Base-by-base conservation (phyloP, 2,329 filamentous ascomycete species). In the Alternaria brassicicola region DNA sequence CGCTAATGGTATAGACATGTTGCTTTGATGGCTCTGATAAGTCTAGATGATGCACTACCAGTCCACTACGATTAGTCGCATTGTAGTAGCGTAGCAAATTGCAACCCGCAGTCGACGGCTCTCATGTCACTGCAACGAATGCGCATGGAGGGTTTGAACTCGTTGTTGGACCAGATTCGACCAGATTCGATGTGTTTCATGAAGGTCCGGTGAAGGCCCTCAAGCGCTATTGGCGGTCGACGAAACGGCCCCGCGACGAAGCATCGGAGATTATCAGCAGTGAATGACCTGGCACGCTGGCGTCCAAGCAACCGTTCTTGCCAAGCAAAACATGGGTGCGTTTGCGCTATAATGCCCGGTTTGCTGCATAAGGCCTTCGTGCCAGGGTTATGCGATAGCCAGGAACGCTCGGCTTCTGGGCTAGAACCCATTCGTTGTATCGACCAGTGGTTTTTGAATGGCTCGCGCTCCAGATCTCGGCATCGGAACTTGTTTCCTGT, bases 201-300 rank as follows among this genome's bases (percentile, higher is more conserved):
- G 55, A 30, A 49, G 17, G 50, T 59, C 25, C 53, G 55, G 43
- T 55, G 59, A 45, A 33, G 46, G 33, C 25, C 52, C 30, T 21
- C 21, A 28, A 21, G 46, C 41, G 55, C 61, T n/a, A 72, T 72
- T 72, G 68, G 70, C 57, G 49, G 38, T 45, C 9, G 39, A 17
- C 41, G 47, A 59, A 52, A 62, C 61, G 59, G 61, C 54, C 42
- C 49, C 61, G 52, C 57, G 55, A 56, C 59, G 56, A 51, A 60
- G 63, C 59, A 57, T 60, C 62, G 62, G 39, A 64, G 38, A 56
- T 47, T 58, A 59, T 65, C 59, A 72, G 71, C 66, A 64, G 47
- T 64, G 62, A 56, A 52, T 72, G 69, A 73, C 58, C 63, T 75
- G 72, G 71, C 71, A 72, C 53, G 50, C 61, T 61, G 59, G 57